Conservation (phyloP, 1,139 yeast species). For the Pichia sp. region DNA sequence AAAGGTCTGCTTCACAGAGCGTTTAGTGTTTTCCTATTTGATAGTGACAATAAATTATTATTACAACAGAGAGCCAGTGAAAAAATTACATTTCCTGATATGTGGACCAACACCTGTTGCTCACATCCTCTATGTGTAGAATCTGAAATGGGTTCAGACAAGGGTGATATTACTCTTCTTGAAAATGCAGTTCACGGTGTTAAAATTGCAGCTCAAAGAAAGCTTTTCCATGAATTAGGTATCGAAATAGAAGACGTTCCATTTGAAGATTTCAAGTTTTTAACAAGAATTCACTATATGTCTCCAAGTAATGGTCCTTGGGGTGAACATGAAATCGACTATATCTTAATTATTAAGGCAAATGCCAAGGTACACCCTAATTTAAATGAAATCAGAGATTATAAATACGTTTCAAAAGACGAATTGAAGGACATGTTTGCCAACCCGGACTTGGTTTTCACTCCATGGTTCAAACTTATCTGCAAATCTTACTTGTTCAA, state of each 20-base stretch:
- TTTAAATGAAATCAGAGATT: constrained; percentile 79
- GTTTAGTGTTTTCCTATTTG: constrained; percentile 86
- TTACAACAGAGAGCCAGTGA: constrained; percentile 87
- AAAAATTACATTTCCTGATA: constrained; percentile 88
- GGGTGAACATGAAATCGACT: constrained; percentile 99
- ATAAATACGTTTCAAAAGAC: constrained; percentile 58
- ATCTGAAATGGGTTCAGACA: constrained; percentile 58
- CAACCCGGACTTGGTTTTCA: constrained; percentile 56
- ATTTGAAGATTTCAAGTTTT: constrained; percentile 59
- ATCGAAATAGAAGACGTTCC: constrained; percentile 55
- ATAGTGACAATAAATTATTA: constrained; percentile 64
- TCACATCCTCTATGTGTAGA: constrained; percentile 90
- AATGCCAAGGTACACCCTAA: constrained; percentile 46
- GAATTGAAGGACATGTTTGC: constrained; percentile 71
- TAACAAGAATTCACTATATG: constrained; percentile 91
- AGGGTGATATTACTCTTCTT: constrained; percentile 29
- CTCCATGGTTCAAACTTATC: constrained; percentile 97
- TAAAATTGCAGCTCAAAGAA: constrained; percentile 84
- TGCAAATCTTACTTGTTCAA: constrained; percentile 84
- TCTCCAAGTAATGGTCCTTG: constrained; percentile 79
- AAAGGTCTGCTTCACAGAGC: constrained; percentile 89
- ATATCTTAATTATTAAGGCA: constrained; percentile 71
- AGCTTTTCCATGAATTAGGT: constrained; percentile 88
- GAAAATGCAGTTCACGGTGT: constrained; percentile 66
- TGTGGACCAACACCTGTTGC: constrained; percentile 99